phyloP scores from a whole-genome alignment of 2,329 filamentous ascomycete genomes.

The Diplodia scrobiculata region DNA sequence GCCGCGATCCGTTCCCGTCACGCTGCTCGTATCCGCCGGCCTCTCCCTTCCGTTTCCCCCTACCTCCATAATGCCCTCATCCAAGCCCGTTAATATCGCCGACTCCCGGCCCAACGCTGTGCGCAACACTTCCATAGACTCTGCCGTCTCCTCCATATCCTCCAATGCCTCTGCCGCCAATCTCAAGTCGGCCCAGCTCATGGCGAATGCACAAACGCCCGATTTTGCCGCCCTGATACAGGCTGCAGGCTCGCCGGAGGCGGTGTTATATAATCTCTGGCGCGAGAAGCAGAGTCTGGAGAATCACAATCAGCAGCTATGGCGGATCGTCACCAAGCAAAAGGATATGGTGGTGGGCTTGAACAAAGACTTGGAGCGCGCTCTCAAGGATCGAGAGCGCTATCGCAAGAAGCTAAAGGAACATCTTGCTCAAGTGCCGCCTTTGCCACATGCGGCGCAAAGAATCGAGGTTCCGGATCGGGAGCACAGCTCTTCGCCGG shows the following conservation, averaged over 20 bases:
- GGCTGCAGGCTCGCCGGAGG: constrained; percentile 84
- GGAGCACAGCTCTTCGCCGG: constrained; percentile 45
- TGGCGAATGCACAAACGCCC: constrained; percentile 55
- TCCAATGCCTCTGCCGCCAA: constrained; percentile 59
- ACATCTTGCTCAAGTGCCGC: constrained; percentile 53
- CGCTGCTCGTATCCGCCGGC: constrained; percentile 35
- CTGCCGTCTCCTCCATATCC: constrained; percentile 70
- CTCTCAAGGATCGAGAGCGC: constrained; percentile 90
- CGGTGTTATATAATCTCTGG: constrained; percentile 81
- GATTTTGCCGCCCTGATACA: constrained; percentile 80
- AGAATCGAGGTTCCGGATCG: constrained; percentile 41
- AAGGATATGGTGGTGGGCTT: constrained; percentile 88
- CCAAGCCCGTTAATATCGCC: constrained; percentile 41
- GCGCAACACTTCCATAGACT: constrained; percentile 88
- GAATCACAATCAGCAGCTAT: constrained; percentile 88
- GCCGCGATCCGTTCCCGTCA: constrained; percentile 43
- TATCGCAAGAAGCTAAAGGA: constrained; percentile 92
- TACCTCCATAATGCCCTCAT: constrained; percentile 42
- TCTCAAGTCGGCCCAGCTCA: constrained; percentile 49
- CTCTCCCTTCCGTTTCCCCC: constrained; percentile 43
- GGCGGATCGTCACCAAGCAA: constrained; percentile 96
- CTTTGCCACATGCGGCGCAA: constrained; percentile 40
- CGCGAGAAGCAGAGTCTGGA: constrained; percentile 89
- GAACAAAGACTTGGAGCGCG: constrained; percentile 89
- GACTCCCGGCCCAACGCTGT: constrained; percentile 48